Evolutionary conservation across 148 eudicot genomes (phyloP).

Genomic region (Camellia sinensis): DNA sequence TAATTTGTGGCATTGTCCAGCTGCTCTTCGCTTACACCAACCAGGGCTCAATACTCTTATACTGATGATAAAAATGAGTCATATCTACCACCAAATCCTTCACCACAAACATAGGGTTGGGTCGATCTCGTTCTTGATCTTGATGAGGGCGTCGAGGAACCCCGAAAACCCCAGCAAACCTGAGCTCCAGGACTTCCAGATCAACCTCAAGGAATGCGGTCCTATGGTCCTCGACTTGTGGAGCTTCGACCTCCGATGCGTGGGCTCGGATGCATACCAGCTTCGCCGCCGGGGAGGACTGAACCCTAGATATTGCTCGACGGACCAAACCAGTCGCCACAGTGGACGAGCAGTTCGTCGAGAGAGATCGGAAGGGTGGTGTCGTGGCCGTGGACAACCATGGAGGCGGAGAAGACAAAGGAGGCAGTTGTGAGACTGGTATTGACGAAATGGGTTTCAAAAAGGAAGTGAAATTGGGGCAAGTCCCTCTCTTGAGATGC

Average conservation of each 20-base stretch:
- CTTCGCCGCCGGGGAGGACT: conserved; percentile 30
- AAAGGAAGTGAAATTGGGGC: conserved; percentile 19
- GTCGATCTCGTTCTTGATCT: conserved; percentile 92
- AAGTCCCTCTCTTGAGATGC: conserved; percentile 22
- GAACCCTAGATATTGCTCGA: conserved; percentile 31
- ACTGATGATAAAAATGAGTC: too few species aligned
- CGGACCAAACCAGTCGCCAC: conserved; percentile 63
- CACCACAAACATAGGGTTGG: too few species aligned
- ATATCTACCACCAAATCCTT: too few species aligned
- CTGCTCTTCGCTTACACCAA: too few species aligned
- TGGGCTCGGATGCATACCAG: conserved; percentile 31
- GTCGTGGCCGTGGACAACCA: too few species aligned
- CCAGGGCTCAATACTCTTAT: too few species aligned
- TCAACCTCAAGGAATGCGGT: too few species aligned
- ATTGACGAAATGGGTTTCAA: conserved; percentile 5
- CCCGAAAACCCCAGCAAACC: too few species aligned
- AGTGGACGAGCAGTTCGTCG: too few species aligned
- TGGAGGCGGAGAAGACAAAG: conserved; percentile 10
- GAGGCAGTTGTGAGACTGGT: not conserved
- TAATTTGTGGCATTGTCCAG: too few species aligned
- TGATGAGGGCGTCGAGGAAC: conserved; percentile 86
- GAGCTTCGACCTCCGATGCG: conserved; percentile 37
- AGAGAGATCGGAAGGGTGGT: too few species aligned
- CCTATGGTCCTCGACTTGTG: conserved; percentile 4
- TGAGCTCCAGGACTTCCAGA: too few species aligned